phyloP scores from a whole-genome alignment of 768 basidiomycete genomes.

The Paxillus ammoniavirescens region DNA sequence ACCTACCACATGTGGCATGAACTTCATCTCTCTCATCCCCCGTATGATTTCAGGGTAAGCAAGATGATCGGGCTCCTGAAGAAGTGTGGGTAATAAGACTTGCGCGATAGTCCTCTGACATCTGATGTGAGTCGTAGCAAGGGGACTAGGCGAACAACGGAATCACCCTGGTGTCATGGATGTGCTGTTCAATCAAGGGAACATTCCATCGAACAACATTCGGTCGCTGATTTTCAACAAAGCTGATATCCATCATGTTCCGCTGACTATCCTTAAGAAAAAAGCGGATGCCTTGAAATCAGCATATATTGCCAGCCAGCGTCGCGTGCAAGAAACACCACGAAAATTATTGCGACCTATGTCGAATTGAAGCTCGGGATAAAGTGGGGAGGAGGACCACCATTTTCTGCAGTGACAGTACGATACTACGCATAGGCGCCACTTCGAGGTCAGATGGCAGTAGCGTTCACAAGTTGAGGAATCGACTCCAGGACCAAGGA shows the following conservation, averaged over 20 bases:
- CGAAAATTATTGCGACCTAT: slow-evolving; percentile 68
- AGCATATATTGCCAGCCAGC: slow-evolving; percentile 86
- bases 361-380: slow-evolving; percentile 75
- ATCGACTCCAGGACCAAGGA: too few relatives aligned
- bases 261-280: slow-evolving; percentile 63
- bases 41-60: slow-evolving; percentile 57
- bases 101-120: slow-evolving; percentile 63
- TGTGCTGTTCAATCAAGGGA: slow-evolving; percentile 46
- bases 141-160: background rate
- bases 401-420: slow-evolving; percentile 32
- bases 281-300: slow-evolving; percentile 82
- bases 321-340: slow-evolving; percentile 82
- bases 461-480: too few relatives aligned
- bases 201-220: slow-evolving; percentile 66
- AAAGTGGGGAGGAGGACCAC: slow-evolving; percentile 33
- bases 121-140: slow-evolving; percentile 11
- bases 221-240: slow-evolving; percentile 59
- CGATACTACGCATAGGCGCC: slow-evolving; percentile 29
- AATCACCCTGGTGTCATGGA: slow-evolving; percentile 59
- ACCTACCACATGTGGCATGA: slow-evolving; percentile 80
- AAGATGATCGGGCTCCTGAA: slow-evolving; percentile 63
- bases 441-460: too few relatives aligned
- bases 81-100: slow-evolving; percentile 65
- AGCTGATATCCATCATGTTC: slow-evolving; percentile 65
- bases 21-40: slow-evolving; percentile 77